Percentiles rank a stretch among this genome's conserved stretches.
These are phyloP conservation scores for Elaeis guineensis DNA, from an alignment of 176 grass and related monocot genomes.

Conservation along the genomic window DNA sequence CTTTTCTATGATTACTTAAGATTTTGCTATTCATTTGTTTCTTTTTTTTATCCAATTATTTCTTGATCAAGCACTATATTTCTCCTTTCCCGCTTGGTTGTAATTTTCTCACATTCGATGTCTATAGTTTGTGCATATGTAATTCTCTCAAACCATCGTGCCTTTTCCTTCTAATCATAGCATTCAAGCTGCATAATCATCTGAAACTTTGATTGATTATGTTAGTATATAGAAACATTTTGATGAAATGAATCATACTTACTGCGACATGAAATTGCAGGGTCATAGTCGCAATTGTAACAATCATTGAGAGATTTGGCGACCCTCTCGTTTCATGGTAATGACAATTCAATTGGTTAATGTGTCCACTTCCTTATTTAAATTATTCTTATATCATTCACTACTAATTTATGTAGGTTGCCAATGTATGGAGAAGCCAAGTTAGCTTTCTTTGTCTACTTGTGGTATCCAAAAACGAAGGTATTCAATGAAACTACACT, in stretches of 20 bases:
- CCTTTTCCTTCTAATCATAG: no score
- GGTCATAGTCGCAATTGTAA: slow-evolving; percentile 80
- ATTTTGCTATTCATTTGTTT: no score
- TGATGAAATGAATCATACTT: background rate
- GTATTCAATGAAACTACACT: slow-evolving; percentile 18
- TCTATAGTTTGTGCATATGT: no score
- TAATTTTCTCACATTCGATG: no score
- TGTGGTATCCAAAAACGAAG: slow-evolving; percentile 92
- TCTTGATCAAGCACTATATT: no score
- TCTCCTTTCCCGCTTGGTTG: no score
- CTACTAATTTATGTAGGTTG: slow-evolving; percentile 32
- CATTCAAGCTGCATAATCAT: no score
- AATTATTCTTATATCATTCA: background rate
- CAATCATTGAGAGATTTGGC: slow-evolving; percentile 55
- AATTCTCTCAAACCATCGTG: no score
- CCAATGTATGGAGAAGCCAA: slow-evolving; percentile 79
- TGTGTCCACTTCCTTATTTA: no score
- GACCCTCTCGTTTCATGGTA: slow-evolving; percentile 49
- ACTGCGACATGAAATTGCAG: slow-evolving; percentile 31
- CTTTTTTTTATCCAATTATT: no score
- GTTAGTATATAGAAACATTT: background rate
- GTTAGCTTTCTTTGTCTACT: slow-evolving; percentile 79
- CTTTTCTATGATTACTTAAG: no score
- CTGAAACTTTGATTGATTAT: background rate
- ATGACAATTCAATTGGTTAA: background rate